Conservation (phyloP, 2,329 filamentous ascomycete genomes). For the Ceratocystis albifundus region DNA sequence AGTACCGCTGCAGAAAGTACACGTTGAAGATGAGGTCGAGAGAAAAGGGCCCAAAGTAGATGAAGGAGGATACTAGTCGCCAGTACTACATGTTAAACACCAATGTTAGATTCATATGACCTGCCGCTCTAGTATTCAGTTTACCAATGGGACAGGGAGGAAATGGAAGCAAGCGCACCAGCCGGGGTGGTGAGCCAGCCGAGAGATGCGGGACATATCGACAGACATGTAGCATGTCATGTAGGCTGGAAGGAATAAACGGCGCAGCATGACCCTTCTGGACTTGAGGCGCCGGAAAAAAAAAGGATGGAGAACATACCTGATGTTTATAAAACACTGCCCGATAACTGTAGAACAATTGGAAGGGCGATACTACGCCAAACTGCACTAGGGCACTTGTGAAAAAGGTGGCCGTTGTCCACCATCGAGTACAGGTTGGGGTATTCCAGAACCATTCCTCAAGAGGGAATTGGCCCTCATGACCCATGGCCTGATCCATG, state of each 20-base stretch:
- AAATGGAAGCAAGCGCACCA: background rate
- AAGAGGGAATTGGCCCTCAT: slow-evolving; percentile 59
- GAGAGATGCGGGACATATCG: background rate
- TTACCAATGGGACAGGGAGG: background rate
- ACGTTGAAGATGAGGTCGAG: slow-evolving; percentile 94
- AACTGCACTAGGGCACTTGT: slow-evolving; percentile 87
- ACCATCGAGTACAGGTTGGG: slow-evolving; percentile 90
- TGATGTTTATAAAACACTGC: slow-evolving; percentile 86
- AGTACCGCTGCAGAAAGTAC: slow-evolving; percentile 96
- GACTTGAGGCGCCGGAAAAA: background rate
- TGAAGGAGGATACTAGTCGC: slow-evolving; percentile 89
- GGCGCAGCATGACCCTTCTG: no score
- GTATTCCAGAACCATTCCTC: slow-evolving; percentile 99
- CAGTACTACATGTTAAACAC: slow-evolving; percentile 56
- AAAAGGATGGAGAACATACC: slow-evolving; percentile 40
- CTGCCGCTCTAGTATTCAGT: no score
- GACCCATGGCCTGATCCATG: slow-evolving; percentile 50
- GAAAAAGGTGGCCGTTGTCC: slow-evolving; percentile 84
- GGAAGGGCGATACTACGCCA: slow-evolving; percentile 81
- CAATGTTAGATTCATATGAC: slow-evolving; percentile 12
- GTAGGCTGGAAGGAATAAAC: no score
- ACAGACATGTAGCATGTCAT: no score
- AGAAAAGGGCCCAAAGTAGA: slow-evolving; percentile 91
- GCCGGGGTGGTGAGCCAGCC: background rate
- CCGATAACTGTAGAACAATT: slow-evolving; percentile 92